These are phyloP conservation scores for Candida xiaguanensis DNA, from an alignment of 805 yeast genomes.

Conservation along the genomic window DNA sequence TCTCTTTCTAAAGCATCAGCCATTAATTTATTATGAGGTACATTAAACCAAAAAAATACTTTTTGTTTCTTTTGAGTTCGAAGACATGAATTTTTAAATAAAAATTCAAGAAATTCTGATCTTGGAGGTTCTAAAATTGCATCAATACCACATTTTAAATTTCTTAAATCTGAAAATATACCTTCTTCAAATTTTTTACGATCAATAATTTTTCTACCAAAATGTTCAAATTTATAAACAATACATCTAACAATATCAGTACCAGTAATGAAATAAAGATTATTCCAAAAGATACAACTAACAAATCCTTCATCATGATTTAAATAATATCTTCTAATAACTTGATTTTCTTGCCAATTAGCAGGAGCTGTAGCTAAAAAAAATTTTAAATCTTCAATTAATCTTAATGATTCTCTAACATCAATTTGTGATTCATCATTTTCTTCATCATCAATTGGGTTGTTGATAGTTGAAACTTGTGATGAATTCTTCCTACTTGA, in stretches of 20 bases:
- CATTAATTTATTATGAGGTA: constrained; percentile 88
- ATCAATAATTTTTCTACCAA: constrained; percentile 81
- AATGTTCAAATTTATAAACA: constrained; percentile 81
- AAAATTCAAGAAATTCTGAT: constrained; percentile 76
- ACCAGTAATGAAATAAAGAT: constrained; percentile 85
- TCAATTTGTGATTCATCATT: constrained; percentile 2
- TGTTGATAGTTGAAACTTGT: no score
- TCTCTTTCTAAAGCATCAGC: constrained; percentile 93
- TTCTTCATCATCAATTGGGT: background rate
- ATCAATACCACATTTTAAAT: constrained; percentile 79
- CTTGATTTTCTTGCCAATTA: constrained; percentile 85
- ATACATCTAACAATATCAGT: constrained; percentile 94
- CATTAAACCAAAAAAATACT: constrained; percentile 95
- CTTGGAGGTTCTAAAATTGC: constrained; percentile 86
- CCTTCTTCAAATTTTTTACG: constrained; percentile 97
- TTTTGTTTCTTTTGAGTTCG: constrained; percentile 96
- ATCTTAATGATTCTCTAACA: constrained; percentile 47
- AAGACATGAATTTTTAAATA: constrained; percentile 81
- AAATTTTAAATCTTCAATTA: constrained; percentile 76
- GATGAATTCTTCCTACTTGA: background rate
- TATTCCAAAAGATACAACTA: constrained; percentile 91
- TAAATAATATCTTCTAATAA: constrained; percentile 77
- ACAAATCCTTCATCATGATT: constrained; percentile 89
- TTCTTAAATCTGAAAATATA: constrained; percentile 83
- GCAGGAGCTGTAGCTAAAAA: constrained; percentile 93